A percentile compares a stretch with the other conserved stretches of the same genome.
Evolutionary conservation across 1,284 basidiomycete species (phyloP).

Genomic region (Apiotrichum veenhuisii): DNA sequence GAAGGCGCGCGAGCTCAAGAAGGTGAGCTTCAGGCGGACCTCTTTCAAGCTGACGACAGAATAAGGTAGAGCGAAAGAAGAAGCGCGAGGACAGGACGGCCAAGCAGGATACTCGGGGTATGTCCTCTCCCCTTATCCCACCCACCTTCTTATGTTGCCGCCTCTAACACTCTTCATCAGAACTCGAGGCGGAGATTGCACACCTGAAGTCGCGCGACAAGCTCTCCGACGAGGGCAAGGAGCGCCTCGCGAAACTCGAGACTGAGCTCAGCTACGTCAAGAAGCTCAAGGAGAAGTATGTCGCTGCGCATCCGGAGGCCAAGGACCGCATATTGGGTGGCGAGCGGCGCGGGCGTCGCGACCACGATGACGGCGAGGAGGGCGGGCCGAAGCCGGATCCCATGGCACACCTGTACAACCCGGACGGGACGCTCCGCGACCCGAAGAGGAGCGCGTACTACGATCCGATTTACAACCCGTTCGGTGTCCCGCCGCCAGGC

Average conservation of each 20-base stretch:
- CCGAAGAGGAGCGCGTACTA: slow-evolving; percentile 89
- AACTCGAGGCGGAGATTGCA: slow-evolving; percentile 46
- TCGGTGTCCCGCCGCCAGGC: slow-evolving; percentile 90
- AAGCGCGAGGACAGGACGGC: slow-evolving; percentile 73
- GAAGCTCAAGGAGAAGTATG: slow-evolving; percentile 82
- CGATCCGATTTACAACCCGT: slow-evolving; percentile 88
- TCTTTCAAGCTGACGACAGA: slow-evolving; percentile 53
- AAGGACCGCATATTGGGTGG: slow-evolving; percentile 63
- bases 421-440: slow-evolving; percentile 74
- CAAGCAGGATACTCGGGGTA: slow-evolving; percentile 80
- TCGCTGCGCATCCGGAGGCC: slow-evolving; percentile 84
- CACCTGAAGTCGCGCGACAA: slow-evolving; percentile 30
- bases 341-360: slow-evolving; percentile 39
- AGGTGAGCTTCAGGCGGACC: slow-evolving; percentile 56
- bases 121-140: slow-evolving; percentile 15
- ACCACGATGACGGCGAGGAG: slow-evolving; percentile 49
- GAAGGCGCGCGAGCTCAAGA: slow-evolving; percentile 84
- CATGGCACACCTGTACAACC: slow-evolving; percentile 59
- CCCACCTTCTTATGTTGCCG: too few relatives aligned
- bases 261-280: slow-evolving; percentile 72
- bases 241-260: slow-evolving; percentile 57
- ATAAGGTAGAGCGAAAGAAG: slow-evolving; percentile 74
- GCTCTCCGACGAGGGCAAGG: slow-evolving; percentile 34
- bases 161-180: slow-evolving; percentile 25
- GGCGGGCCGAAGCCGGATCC: slow-evolving; percentile 14